Evolutionary conservation across 768 basidiomycete species (phyloP), one percentile per base, ranked within the genome.

Genomic region (Suillus weaverae): DNA sequence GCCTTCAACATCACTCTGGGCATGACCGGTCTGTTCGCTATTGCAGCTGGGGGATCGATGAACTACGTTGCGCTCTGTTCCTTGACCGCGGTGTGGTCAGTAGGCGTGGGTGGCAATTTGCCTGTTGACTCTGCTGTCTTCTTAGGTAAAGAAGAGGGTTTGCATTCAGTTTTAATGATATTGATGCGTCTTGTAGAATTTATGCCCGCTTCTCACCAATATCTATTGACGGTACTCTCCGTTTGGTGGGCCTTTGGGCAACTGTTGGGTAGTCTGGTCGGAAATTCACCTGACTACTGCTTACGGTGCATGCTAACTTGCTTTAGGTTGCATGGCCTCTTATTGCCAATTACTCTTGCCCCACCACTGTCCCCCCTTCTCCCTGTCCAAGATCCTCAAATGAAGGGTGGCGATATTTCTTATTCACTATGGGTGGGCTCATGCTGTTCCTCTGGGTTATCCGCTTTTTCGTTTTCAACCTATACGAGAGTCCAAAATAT

Each of bases 161-260:
- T 63, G 41, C 13, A 53, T 60, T 56, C 16, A 9, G 32, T 26
- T 53, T 11, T 8, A 11, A 13, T 16, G 16, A 35, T 32, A 68
- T n/a, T 5, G 20, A 56, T 18, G 26, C 1, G 13, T 56, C 6
- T 5, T 36, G 8, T 22, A 88, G 89, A 92, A 69, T 90, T 90
- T 70, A 71, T 90, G 0, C 91, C 91, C 0, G 83, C 84, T 3
- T 84, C 85, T 1, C 89, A 92, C 66, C 91, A 92, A 70, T 92
- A 90, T 70, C 80, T 93, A 4, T 78, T 92, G 39, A 91, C 90
- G 0, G 77, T 92, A 16, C 80, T 92, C 20, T 90, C 90, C 0
- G 84, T 91, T 43, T 92, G 89, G 88, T 93, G 91, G 91, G 87
- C 89, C 6, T 80, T 92, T 39, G 90, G 90, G 3, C 91, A 91